Conservation (phyloP, 1,139 yeast species). For the Candida tetrigidarum region DNA sequence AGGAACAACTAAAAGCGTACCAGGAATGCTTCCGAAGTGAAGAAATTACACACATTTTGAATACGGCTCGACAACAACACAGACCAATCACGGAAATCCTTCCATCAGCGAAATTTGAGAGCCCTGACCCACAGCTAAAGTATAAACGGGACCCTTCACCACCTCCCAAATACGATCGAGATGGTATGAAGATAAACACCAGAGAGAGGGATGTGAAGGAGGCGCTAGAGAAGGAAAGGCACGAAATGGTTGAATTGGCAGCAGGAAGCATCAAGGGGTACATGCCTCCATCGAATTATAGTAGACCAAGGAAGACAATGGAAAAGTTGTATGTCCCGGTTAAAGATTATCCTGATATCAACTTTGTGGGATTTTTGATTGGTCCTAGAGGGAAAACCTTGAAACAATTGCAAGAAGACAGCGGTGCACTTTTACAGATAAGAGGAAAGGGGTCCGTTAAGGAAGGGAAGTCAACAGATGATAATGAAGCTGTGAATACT, state of each 20-base stretch:
- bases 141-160: conserved; percentile 79
- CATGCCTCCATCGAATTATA: conserved; percentile 80
- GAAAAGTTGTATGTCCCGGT: conserved; percentile 89
- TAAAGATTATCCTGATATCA: conserved; percentile 87
- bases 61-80: conserved; percentile 56
- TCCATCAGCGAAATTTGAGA: conserved; percentile 36
- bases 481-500: conserved; percentile 20
- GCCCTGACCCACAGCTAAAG: conserved; percentile 23
- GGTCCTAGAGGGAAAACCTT: conserved; percentile 98
- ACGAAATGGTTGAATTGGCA: conserved; percentile 74
- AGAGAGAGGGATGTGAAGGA: conserved; percentile 68
- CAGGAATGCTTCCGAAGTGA: conserved; percentile 76
- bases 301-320: conserved; percentile 67
- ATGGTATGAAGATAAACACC: conserved; percentile 86
- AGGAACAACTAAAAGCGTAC: conserved; percentile 85
- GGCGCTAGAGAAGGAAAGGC: conserved; percentile 77
- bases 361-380: conserved; percentile 85
- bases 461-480: conserved; percentile 68
- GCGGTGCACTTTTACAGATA: conserved; percentile 86
- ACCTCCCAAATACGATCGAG: conserved; percentile 84
- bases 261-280: conserved; percentile 75
- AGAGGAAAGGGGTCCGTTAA: conserved; percentile 96
- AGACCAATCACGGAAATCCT: conserved; percentile 43
- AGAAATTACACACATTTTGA: conserved; percentile 58
- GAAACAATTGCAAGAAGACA: conserved; percentile 75